phyloP scores from a whole-genome alignment of 495 filamentous ascomycete genomes.

The Sporormia fimetaria region DNA sequence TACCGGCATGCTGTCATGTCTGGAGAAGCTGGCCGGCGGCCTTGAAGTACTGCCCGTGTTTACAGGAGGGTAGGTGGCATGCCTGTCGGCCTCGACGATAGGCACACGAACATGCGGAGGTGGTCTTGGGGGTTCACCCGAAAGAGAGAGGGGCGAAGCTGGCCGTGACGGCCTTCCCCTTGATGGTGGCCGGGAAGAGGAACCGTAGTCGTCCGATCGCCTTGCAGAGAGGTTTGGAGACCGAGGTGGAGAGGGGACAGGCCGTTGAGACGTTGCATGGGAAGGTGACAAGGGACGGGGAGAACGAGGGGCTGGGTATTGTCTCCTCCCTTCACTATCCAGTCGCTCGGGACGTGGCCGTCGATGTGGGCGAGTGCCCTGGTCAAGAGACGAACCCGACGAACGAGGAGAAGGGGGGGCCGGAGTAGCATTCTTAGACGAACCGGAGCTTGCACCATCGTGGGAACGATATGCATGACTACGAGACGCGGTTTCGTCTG shows the following conservation, averaged over 20 bases:
- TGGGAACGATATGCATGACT: too few relatives aligned
- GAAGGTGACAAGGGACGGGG: slow-evolving; percentile 7
- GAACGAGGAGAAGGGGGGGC: slow-evolving; percentile 17
- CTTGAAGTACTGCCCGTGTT: slow-evolving; percentile 6
- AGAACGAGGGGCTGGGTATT: slow-evolving; percentile 10
- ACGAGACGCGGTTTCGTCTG: background rate
- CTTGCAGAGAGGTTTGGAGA: slow-evolving; percentile 15
- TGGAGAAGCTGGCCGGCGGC: slow-evolving; percentile 7
- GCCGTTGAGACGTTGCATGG: slow-evolving; percentile 2
- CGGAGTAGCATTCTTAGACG: slow-evolving; percentile 19
- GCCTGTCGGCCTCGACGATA: slow-evolving; percentile 15
- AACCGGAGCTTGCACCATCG: slow-evolving; percentile 7
- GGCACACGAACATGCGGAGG: slow-evolving; percentile 2
- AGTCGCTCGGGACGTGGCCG: slow-evolving; percentile 5
- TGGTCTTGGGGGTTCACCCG: background rate
- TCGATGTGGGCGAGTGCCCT: slow-evolving; percentile 1
- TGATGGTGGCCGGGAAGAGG: slow-evolving; percentile 14
- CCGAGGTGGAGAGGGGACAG: slow-evolving; percentile 13
- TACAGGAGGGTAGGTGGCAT: slow-evolving; percentile 19
- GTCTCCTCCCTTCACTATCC: slow-evolving; percentile 4
- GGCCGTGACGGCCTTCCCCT: slow-evolving; percentile 4
- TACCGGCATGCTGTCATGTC: slow-evolving; percentile 16
- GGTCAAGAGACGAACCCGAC: slow-evolving; percentile 12
- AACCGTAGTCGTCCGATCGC: slow-evolving; percentile 7
- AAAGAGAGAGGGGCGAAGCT: slow-evolving; percentile 6